Evolutionary conservation across 1,284 basidiomycete genomes (phyloP).

Genomic region (Pseudozyma tsukubaensis): DNA sequence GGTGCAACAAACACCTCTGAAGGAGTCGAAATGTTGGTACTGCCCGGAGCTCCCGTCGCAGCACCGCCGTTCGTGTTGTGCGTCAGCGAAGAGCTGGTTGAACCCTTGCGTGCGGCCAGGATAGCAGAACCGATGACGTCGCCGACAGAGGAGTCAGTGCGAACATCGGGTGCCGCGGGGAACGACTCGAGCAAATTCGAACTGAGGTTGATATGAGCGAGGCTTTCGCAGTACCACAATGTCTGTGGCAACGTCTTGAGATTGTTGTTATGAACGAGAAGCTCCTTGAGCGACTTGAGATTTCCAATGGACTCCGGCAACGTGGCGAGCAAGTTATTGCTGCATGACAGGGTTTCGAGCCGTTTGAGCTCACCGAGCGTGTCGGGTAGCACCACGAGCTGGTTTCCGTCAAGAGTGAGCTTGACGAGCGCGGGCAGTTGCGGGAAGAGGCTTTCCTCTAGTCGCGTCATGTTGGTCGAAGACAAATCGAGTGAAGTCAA

Average conservation of each 20-base stretch:
- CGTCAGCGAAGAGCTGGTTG: constrained; percentile 53
- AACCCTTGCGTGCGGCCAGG: constrained; percentile 61
- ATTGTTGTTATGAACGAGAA: constrained; percentile 94
- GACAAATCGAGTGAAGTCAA: constrained; percentile 89
- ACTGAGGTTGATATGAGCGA: constrained; percentile 84
- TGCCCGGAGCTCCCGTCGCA: constrained; percentile 11
- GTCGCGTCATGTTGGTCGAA: constrained; percentile 85
- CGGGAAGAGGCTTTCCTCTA: constrained; percentile 74
- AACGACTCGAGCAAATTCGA: constrained; percentile 86
- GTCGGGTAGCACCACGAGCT: constrained; percentile 85
- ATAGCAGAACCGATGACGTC: constrained; percentile 18
- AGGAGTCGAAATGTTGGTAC: constrained; percentile 28
- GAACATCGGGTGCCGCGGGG: constrained; percentile 73
- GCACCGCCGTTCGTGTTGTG: constrained; percentile 24
- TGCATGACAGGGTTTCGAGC: constrained; percentile 83
- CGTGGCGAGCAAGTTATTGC: constrained; percentile 85
- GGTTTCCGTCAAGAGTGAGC: constrained; percentile 71
- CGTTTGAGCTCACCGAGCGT: constrained; percentile 79
- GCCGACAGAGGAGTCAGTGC: constrained; percentile 8
- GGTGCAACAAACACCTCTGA: constrained; percentile 72
- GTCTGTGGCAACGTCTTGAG: constrained; percentile 80
- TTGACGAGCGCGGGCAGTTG: constrained; percentile 58
- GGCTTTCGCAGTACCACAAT: constrained; percentile 85
- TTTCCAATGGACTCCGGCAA: constrained; percentile 83
- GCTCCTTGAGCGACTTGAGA: constrained; percentile 79